A percentile compares a stretch with the other conserved stretches of the same genome.
These are phyloP conservation scores for Zasmidium angulare DNA, from an alignment of 2,329 filamentous ascomycete species.

Conservation along the genomic window DNA sequence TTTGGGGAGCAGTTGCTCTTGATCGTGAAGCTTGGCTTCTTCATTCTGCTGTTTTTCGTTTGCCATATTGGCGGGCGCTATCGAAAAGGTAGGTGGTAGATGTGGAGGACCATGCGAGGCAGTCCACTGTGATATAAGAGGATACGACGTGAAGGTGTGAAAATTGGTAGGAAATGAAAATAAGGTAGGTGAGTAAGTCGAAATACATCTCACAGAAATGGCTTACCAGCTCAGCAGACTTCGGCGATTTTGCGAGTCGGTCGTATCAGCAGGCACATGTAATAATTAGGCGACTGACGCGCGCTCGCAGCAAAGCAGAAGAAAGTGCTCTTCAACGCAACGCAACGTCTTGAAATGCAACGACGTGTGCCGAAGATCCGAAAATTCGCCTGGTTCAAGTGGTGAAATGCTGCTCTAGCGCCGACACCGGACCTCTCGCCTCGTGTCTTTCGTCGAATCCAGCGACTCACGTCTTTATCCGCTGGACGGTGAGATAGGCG, in stretches of 20 bases:
- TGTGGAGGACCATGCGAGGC: background rate
- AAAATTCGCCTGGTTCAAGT: background rate
- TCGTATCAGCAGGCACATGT: background rate
- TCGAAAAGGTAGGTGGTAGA: background rate
- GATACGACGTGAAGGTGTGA: background rate
- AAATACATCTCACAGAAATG: background rate
- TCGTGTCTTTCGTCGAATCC: background rate
- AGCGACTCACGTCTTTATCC: background rate
- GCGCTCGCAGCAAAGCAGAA: background rate
- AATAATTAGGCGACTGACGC: background rate
- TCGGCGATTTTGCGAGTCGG: background rate
- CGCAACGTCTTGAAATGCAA: background rate
- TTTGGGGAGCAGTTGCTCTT: constrained; percentile 57
- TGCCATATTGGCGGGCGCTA: background rate
- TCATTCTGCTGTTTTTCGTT: constrained; percentile 25
- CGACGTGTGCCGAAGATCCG: background rate
- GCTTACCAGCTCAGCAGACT: background rate
- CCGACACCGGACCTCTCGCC: background rate
- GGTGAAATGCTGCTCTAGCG: background rate
- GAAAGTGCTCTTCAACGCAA: background rate
- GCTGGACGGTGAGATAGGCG: background rate
- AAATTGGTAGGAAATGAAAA: background rate
- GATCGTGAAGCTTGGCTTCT: constrained; percentile 52
- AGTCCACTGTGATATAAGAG: background rate
- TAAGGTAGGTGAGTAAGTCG: background rate